Percentiles rank a stretch among this genome's conserved stretches.
These are phyloP conservation scores for Trapa incisa DNA, from an alignment of 345 rosid species.

Conservation along the genomic window DNA sequence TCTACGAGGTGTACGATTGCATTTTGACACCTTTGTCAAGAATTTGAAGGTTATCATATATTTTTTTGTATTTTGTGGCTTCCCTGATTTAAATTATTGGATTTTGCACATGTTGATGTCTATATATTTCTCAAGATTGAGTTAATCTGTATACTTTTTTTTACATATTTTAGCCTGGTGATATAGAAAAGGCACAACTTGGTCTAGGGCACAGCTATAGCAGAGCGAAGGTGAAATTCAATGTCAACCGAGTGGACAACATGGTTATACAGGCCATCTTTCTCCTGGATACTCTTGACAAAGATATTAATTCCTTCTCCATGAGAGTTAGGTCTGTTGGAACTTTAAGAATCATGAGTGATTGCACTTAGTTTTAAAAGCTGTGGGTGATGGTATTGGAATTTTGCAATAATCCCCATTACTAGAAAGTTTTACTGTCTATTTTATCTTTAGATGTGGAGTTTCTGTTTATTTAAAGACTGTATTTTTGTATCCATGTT, in stretches of 20 bases:
- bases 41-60: conserved; percentile 61
- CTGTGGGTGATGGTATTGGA: background rate
- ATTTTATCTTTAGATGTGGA: background rate
- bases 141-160: background rate
- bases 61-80: background rate
- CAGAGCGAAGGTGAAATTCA: conserved; percentile 94
- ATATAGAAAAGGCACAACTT: conserved; percentile 82
- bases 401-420: background rate
- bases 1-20: conserved; percentile 75
- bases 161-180: conserved; percentile 50
- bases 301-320: conserved; percentile 73
- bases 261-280: conserved; percentile 96
- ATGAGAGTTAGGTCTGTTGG: conserved; percentile 85
- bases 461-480: background rate
- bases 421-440: background rate
- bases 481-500: background rate
- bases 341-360: background rate
- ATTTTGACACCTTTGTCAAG: conserved; percentile 73
- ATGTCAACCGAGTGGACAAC: conserved; percentile 79
- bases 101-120: background rate
- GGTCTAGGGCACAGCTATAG: conserved; percentile 95
- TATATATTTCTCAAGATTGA: background rate
- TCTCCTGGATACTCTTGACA: conserved; percentile 77
- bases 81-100: background rate
- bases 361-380: background rate